Evolutionary conservation across 179 eudicot genomes (phyloP).

Genomic region (Corrigiola litoralis): DNA sequence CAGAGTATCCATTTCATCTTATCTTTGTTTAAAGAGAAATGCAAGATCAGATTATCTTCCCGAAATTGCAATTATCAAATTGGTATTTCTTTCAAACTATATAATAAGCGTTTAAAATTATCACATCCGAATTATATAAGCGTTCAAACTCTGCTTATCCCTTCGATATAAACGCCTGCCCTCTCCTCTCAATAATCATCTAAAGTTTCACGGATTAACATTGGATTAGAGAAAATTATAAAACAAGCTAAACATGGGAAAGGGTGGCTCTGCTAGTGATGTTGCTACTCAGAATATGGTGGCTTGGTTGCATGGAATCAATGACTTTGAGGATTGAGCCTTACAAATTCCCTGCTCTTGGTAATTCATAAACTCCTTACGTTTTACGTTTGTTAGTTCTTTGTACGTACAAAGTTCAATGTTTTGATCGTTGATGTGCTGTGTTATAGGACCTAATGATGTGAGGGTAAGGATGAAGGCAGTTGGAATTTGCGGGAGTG

Average conservation of each 20-base stretch:
- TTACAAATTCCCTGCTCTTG: conserved; percentile 36
- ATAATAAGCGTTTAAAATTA: too few relatives aligned
- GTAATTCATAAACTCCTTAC: neutral
- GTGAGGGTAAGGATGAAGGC: conserved; percentile 41
- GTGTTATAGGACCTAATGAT: conserved; percentile 35
- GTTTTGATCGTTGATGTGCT: neutral
- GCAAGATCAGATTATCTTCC: too few relatives aligned
- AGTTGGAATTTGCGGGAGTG: conserved; percentile 49
- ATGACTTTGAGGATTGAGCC: conserved; percentile 33
- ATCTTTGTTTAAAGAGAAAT: too few relatives aligned
- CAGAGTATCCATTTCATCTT: too few relatives aligned
- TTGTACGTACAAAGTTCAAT: neutral
- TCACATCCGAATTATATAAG: too few relatives aligned
- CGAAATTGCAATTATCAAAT: too few relatives aligned
- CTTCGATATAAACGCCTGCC: neutral
- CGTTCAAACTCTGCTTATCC: neutral
- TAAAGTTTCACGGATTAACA: neutral
- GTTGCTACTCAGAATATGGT: conserved; percentile 23
- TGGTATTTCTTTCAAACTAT: too few relatives aligned
- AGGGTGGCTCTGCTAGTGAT: conserved; percentile 3
- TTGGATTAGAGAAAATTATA: neutral
- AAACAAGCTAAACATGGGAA: neutral
- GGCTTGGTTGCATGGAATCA: conserved; percentile 33
- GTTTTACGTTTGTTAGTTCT: neutral
- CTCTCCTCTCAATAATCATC: neutral